These are phyloP conservation scores for Fusarium nisikadoi DNA, from an alignment of 2,329 filamentous ascomycete genomes.

Conservation along the genomic window DNA sequence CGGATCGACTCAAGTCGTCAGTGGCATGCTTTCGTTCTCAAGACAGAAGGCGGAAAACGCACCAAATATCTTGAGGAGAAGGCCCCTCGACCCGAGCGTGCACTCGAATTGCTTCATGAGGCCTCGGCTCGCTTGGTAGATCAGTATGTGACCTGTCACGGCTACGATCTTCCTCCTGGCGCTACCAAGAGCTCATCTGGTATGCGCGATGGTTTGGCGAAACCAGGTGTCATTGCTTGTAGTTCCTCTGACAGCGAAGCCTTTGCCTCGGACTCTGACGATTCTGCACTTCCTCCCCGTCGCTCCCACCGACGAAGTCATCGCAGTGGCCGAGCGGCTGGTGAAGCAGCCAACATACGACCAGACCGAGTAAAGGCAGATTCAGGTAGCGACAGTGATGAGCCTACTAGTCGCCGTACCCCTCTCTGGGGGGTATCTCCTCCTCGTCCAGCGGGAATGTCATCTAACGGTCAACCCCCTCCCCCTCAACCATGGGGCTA, in stretches of 20 bases:
- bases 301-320: constrained; percentile 21
- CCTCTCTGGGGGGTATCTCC: constrained; percentile 13
- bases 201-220: constrained; percentile 19
- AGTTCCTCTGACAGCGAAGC: constrained; percentile 36
- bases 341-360: constrained; percentile 22
- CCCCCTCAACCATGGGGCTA: constrained; percentile 18
- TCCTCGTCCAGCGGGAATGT: constrained; percentile 11
- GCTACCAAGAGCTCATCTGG: constrained; percentile 12
- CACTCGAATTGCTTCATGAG: constrained; percentile 51
- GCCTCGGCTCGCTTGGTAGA: constrained; percentile 53
- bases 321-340: constrained; percentile 17
- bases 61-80: constrained; percentile 48
- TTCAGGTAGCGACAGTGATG: constrained; percentile 14
- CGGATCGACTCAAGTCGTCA: constrained; percentile 36
- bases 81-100: constrained; percentile 44
- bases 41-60: constrained; percentile 41
- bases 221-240: constrained; percentile 36
- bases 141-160: constrained; percentile 46
- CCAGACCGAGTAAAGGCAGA: constrained; percentile 14
- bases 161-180: constrained; percentile 44
- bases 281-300: constrained; percentile 23
- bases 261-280: constrained; percentile 40
- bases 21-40: constrained; percentile 44
- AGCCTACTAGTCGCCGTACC: constrained; percentile 5
- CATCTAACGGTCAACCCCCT: constrained; percentile 3